Evolutionary conservation across 1,139 yeast genomes (phyloP).

Genomic region (Geotrichum aggregatum): DNA sequence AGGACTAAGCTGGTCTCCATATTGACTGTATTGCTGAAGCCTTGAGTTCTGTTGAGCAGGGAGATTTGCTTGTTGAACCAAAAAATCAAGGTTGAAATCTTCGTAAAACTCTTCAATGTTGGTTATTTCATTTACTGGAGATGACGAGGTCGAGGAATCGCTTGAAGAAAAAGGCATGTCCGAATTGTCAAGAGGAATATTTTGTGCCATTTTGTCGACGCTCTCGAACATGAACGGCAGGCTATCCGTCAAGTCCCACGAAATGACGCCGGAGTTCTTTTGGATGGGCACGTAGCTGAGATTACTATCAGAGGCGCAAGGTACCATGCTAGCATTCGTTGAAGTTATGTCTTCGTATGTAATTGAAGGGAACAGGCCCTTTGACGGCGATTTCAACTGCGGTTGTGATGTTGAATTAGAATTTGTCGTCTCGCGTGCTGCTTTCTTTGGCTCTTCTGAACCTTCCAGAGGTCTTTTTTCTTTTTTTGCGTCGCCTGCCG

Average conservation of each 20-base stretch:
- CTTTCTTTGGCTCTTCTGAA: background rate
- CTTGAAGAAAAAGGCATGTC: background rate
- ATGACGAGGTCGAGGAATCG: background rate
- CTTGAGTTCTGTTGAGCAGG: too few relatives aligned
- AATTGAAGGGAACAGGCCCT: constrained; percentile 4
- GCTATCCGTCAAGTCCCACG: constrained; percentile 8
- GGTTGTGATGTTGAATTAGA: background rate
- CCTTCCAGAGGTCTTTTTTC: background rate
- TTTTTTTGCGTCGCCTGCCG: background rate
- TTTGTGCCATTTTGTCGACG: background rate
- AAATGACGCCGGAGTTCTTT: background rate
- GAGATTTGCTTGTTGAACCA: background rate
- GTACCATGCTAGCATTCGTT: background rate
- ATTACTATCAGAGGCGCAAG: constrained; percentile 7
- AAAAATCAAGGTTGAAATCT: background rate
- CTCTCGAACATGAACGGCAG: background rate
- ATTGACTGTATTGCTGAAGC: background rate
- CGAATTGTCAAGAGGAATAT: background rate
- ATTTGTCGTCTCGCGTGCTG: background rate
- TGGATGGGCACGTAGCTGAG: constrained; percentile 2
- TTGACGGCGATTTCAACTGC: background rate
- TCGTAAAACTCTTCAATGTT: background rate
- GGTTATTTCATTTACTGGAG: background rate
- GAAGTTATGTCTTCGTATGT: constrained; percentile 5
- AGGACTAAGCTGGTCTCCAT: background rate